Base-by-base conservation (phyloP, 495 filamentous ascomycete species). In the Penicillium arizonense region DNA sequence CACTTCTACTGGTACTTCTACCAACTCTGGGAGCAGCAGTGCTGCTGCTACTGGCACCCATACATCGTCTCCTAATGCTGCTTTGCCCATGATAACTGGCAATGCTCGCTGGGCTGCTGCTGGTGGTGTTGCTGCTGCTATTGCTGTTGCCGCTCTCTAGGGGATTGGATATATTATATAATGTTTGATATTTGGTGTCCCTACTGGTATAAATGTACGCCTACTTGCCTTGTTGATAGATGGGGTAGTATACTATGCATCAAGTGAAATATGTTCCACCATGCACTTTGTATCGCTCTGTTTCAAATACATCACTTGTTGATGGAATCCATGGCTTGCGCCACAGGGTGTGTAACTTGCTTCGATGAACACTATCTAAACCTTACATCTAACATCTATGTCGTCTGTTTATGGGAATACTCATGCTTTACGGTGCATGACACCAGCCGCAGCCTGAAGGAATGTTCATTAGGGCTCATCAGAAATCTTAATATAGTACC, bases 401-500 rank as follows among this genome's bases (percentile, higher is more conserved):
- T 28, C 0, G n/a, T 5, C n/a, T 40, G 8, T 30, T 30, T 10
- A 13, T 30, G 16, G 26, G 2, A 21, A 20, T 1, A 11, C n/a
- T 52, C 38, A 61, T 44, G 63, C 55, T 50, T 61, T 66, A 50
- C 63, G 63, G 55, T 66, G 63, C 63, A 66, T 59, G 20, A 50
- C 38, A 46, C 57, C 58, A n/a, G 63, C 61, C 12, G 40, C 46
- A 20, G 57, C 63, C 63, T 66, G 18, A 12, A 4, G 7, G 21
- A 44, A 45, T 4, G 28, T 60, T 44, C 50, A 52, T 46, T 20
- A 33, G 32, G 4, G 36, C 5, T 2, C 14, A 0, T 1, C 9
- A 21, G 3, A 12, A 6, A 34, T 6, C 3, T 34, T 12, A 11
- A 12, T 41, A 28, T 26, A 58, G 11, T 8, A 16, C 3, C 3